Conservation (phyloP, 176 grass and related monocot species). For the Eleusine coracana region DNA sequence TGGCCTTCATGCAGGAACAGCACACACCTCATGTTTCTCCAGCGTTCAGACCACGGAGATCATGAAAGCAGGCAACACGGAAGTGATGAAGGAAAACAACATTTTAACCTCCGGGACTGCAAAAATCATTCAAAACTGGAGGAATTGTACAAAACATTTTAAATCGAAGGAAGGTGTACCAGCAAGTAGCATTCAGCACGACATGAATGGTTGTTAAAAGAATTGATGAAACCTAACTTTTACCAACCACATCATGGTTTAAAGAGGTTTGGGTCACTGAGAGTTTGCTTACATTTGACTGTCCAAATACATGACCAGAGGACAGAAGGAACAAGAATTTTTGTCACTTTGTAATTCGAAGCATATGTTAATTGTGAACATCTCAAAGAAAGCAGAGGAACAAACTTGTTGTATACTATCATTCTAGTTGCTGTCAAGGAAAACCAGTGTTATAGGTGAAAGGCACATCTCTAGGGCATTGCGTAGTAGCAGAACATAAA, state of each 20-base stretch:
- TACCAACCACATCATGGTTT: conserved; percentile 31
- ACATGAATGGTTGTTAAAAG: conserved; percentile 14
- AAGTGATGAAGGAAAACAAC: conserved; percentile 31
- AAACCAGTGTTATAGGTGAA: conserved; percentile 1
- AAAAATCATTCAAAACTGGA: conserved; percentile 15
- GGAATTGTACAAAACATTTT: conserved; percentile 17
- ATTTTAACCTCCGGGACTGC: background rate
- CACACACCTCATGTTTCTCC: background rate
- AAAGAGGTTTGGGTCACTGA: conserved; percentile 8
- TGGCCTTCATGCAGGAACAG: background rate
- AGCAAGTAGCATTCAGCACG: conserved; percentile 11
- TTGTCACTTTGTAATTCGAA: background rate
- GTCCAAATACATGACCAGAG: background rate
- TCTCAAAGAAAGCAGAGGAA: conserved; percentile 19
- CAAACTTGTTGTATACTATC: conserved; percentile 15
- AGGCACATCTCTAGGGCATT: conserved; percentile 3
- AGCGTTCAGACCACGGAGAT: background rate
- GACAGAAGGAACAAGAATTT: background rate
- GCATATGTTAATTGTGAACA: background rate
- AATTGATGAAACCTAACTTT: conserved; percentile 35
- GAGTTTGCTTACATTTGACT: conserved; percentile 21
- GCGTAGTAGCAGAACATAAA: background rate
- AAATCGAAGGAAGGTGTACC: conserved; percentile 40
- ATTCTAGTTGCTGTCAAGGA: conserved; percentile 23
- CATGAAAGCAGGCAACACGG: background rate